Evolutionary conservation across 2,329 filamentous ascomycete genomes (phyloP).

Genomic region (Ceratocystis destructans): DNA sequence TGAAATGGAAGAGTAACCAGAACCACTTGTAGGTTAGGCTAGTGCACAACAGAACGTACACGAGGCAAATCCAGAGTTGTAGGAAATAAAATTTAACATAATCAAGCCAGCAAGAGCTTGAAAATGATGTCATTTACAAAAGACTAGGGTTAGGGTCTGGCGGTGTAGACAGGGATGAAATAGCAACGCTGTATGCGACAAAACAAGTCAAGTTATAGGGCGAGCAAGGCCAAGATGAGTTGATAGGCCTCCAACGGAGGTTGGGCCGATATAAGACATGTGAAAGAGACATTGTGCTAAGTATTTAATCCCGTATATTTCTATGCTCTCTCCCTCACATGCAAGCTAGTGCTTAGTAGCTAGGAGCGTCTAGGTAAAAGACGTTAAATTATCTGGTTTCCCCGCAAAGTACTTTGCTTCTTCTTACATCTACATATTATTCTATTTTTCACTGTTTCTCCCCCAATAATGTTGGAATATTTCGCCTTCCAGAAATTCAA

Average conservation of each 20-base stretch:
- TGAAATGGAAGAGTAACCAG: constrained; percentile 1
- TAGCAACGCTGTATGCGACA: neutral
- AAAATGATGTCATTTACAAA: neutral
- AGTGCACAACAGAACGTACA: neutral
- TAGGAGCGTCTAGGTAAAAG: too few relatives aligned
- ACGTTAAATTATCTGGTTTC: too few relatives aligned
- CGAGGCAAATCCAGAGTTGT: too few relatives aligned
- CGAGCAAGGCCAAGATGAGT: neutral
- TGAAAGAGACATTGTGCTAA: neutral
- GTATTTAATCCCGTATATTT: too few relatives aligned
- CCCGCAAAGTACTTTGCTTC: neutral
- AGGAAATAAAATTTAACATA: too few relatives aligned
- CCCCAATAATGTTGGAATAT: constrained; percentile 45
- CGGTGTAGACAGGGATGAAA: neutral
- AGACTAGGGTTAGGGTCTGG: neutral
- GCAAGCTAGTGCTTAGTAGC: too few relatives aligned
- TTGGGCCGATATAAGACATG: neutral
- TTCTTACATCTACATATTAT: neutral
- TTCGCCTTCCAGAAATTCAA: constrained; percentile 49
- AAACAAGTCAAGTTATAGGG: too few relatives aligned
- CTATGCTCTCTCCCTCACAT: too few relatives aligned
- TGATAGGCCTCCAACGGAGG: neutral
- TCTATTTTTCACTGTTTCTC: neutral
- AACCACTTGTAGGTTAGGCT: neutral
- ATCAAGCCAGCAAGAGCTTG: too few relatives aligned